Base-by-base conservation (phyloP, 176 grass and related monocot species). In the Puya raimondii region DNA sequence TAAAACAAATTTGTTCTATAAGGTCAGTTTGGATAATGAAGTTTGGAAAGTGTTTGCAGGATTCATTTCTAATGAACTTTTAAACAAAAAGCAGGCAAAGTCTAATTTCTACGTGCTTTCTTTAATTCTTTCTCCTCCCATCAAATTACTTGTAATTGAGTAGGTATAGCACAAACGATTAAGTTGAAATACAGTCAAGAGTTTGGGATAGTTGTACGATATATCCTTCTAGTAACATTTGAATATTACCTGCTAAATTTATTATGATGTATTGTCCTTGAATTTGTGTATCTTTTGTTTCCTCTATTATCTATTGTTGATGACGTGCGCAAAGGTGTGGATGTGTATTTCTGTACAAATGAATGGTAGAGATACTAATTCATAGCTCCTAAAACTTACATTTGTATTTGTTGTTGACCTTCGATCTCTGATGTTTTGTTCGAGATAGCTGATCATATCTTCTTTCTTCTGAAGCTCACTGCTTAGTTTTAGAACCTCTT, bases 401-500 rank as follows among this genome's bases (percentile, higher is more conserved):
- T 81, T 81, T 15, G 23, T 11, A 15, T 72, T 70, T 71, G 73
- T 53, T 66, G 29, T 80, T 26, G 63, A n/a, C 50, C 70, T 33
- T n/a, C 74, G 81, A 48, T 67, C 71, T 63, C 75, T 78, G 20
- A 75, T 52, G 16, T 51, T 48, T 47, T 14, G 33, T 47, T 48
- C 16, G 1, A 67, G 2, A 48, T 12, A n/a, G 33, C 27, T 67
- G 23, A 49, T 67, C 65, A 67, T 67, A 10, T 67, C 67, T 27
- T 88, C 79, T 51, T 22, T 81, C 64, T 27, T 76, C 81, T 79
- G 79, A 82, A 89, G 82, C 56, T 79, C 51, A 68, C 82, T 79
- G 71, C 82, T 72, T 18, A 89, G 76, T 25, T 89, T 81, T 54
- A 85, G 72, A 64, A 85, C 79, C 68, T 82, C 78, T 51, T 75